A percentile compares a stretch with the other conserved stretches of the same genome.
Conservation (phyloP, 495 filamentous ascomycete genomes). For the Neurospora intermedia region DNA sequence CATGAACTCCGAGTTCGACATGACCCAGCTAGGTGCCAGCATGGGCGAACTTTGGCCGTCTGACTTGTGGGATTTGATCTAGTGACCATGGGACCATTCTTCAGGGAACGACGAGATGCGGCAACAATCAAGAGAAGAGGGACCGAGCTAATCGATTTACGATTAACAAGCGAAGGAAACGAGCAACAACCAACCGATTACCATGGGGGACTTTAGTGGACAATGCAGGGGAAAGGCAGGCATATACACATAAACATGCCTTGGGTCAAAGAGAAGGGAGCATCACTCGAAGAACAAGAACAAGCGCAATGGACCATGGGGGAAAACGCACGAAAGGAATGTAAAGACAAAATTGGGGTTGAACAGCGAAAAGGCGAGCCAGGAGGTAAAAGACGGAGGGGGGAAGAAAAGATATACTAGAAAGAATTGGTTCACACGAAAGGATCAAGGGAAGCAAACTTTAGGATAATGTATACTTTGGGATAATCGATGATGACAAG, state of each 20-base stretch:
- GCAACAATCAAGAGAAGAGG: slow-evolving; percentile 26
- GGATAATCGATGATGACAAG: not conserved
- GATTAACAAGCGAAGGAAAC: not conserved
- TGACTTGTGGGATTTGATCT: not conserved
- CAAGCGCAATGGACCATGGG: slow-evolving; percentile 2
- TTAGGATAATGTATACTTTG: not conserved
- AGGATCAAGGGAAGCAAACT: not conserved
- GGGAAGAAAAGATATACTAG: not conserved
- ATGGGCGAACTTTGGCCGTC: not conserved
- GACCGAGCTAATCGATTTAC: not conserved
- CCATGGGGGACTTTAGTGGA: not conserved
- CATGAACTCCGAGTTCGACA: not conserved
- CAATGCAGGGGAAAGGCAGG: not conserved
- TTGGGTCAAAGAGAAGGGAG: slow-evolving; percentile 10
- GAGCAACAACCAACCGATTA: not conserved
- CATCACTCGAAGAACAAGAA: slow-evolving; percentile 9
- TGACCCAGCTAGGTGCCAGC: not conserved
- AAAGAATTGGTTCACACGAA: not conserved
- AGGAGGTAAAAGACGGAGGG: not conserved
- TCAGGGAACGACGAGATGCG: slow-evolving; percentile 79
- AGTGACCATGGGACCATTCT: not conserved
- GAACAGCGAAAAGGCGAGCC: not conserved
- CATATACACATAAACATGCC: not conserved
- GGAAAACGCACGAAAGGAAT: not conserved
- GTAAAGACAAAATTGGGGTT: not conserved